phyloP scores from a whole-genome alignment of 805 yeast genomes.

The Kodamaea laetipori region DNA sequence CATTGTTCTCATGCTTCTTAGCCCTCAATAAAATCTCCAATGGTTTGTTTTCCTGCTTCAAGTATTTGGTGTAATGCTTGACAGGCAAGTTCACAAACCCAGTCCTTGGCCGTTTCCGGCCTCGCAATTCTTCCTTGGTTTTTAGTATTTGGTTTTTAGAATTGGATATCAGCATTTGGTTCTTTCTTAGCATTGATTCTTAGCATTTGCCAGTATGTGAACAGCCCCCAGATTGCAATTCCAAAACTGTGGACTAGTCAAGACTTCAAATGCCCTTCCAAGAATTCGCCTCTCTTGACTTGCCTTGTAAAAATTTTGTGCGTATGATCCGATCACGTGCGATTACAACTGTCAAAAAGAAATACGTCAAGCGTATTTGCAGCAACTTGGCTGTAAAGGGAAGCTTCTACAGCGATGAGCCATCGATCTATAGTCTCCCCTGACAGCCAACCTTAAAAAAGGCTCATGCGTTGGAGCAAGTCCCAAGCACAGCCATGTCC shows the following conservation, averaged over 20 bases:
- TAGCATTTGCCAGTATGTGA: not conserved
- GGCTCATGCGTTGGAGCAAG: no score
- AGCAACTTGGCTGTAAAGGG: not conserved
- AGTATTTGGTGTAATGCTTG: conserved; percentile 23
- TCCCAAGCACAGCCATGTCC: no score
- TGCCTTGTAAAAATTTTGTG: not conserved
- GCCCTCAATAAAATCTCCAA: conserved; percentile 19
- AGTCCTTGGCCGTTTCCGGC: no score
- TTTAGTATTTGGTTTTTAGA: no score
- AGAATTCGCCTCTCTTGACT: not conserved
- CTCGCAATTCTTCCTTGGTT: no score
- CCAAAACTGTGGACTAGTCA: not conserved
- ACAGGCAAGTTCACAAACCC: not conserved
- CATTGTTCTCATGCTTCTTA: not conserved
- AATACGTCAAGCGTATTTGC: not conserved
- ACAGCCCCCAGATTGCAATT: no score
- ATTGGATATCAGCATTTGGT: no score
- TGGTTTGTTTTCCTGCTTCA: conserved; percentile 35
- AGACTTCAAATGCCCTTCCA: conserved; percentile 5
- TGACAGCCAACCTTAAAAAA: no score
- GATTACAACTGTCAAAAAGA: not conserved
- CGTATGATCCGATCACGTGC: not conserved
- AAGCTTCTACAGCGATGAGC: no score
- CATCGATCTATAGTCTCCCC: no score
- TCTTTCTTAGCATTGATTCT: not conserved